Conservation (phyloP, 495 filamentous ascomycete genomes). For the Pseudevernia furfuracea region DNA sequence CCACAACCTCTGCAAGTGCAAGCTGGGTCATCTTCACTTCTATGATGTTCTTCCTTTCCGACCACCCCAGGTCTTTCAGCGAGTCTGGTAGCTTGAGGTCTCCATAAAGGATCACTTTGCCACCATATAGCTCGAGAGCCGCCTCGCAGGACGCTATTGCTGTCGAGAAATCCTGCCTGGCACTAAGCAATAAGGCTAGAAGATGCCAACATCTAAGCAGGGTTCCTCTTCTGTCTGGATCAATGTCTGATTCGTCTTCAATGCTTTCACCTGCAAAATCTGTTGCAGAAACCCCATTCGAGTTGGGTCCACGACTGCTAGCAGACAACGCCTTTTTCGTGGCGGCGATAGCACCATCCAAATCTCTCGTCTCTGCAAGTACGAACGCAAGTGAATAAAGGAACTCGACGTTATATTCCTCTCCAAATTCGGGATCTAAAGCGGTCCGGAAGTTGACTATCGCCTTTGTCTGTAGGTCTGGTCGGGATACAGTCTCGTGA, state of each 20-base stretch:
- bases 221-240: conserved; percentile 6
- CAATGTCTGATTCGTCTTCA: background rate
- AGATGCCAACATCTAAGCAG: conserved; percentile 63
- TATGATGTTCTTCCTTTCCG: conserved; percentile 73
- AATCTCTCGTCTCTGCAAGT: conserved; percentile 71
- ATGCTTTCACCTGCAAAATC: conserved; percentile 6
- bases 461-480: conserved; percentile 63
- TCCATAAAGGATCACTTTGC: conserved; percentile 19
- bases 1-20: conserved; percentile 68
- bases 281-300: conserved; percentile 1
- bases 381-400: conserved; percentile 73
- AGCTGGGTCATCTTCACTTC: conserved; percentile 94
- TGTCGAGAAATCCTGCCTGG: conserved; percentile 73
- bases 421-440: conserved; percentile 53
- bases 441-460: conserved; percentile 65
- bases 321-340: conserved; percentile 54
- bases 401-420: conserved; percentile 56
- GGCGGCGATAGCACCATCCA: conserved; percentile 66
- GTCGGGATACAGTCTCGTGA: conserved; percentile 57
- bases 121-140: conserved; percentile 78
- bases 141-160: conserved; percentile 77
- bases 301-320: background rate
- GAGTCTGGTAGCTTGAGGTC: conserved; percentile 24
- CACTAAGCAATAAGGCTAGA: conserved; percentile 74
- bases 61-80: conserved; percentile 58